Evolutionary conservation across 208 protist genomes (phyloP).

Genomic region (Leishmania turanica): DNA sequence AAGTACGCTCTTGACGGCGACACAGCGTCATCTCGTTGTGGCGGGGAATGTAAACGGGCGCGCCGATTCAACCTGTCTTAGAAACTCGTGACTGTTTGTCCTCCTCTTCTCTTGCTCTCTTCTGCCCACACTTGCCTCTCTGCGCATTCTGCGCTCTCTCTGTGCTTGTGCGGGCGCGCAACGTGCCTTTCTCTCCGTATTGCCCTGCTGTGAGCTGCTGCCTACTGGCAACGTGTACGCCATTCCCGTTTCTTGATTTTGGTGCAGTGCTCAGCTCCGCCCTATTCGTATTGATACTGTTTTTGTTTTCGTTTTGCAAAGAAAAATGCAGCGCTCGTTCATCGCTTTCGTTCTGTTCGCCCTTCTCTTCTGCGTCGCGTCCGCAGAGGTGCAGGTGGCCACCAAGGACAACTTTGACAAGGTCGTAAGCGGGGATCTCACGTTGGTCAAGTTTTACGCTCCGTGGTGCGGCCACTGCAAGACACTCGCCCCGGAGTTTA

Average conservation of each 20-base stretch:
- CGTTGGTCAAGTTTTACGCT: conserved; percentile 94
- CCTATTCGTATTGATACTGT: background rate
- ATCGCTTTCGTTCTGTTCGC: conserved; percentile 13
- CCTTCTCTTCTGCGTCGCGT: conserved; percentile 24
- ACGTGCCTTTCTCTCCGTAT: background rate
- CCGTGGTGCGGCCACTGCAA: conserved; percentile 97
- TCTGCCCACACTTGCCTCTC: background rate
- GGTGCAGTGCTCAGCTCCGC: background rate
- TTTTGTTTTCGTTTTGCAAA: background rate
- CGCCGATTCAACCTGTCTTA: background rate
- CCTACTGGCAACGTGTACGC: too few species aligned
- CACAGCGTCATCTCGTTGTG: background rate
- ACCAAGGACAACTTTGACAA: conserved; percentile 74
- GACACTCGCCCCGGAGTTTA: conserved; percentile 88
- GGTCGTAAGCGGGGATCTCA: conserved; percentile 49
- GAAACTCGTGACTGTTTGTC: background rate
- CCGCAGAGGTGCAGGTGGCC: conserved; percentile 55
- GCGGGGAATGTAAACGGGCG: background rate
- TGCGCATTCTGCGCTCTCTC: background rate
- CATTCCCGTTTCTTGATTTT: background rate
- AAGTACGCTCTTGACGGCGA: background rate
- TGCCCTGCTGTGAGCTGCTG: background rate
- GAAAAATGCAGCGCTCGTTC: conserved; percentile 19
- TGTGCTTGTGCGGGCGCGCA: background rate
- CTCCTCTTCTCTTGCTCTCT: background rate